Conservation (phyloP, 225 moss, liverwort and hornwort genomes). For the Anthoceros angustus region DNA sequence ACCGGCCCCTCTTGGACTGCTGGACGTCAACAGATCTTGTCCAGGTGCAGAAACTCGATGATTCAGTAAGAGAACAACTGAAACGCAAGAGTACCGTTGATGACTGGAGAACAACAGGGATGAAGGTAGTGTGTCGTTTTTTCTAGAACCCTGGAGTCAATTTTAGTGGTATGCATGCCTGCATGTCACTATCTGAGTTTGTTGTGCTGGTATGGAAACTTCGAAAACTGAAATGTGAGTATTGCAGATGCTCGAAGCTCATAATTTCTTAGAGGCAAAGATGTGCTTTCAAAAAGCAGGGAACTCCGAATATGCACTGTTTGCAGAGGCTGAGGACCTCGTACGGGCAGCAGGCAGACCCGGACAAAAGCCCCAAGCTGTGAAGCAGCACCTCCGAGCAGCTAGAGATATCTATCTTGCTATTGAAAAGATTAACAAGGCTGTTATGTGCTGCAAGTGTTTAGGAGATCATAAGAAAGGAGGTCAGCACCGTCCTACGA, state of each 20-base stretch:
- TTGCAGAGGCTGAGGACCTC: neutral
- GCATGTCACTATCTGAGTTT: no score
- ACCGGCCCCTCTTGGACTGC: slow-evolving; percentile 36
- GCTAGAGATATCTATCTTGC: neutral
- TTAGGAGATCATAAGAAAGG: neutral
- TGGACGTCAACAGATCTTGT: slow-evolving; percentile 30
- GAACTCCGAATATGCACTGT: neutral
- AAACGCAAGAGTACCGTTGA: slow-evolving; percentile 32
- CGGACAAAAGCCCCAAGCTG: neutral
- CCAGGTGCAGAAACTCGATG: slow-evolving; percentile 24
- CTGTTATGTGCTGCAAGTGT: neutral
- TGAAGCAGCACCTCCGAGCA: neutral
- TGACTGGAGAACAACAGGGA: slow-evolving; percentile 28
- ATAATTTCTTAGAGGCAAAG: neutral
- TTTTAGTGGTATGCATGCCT: no score
- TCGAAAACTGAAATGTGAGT: neutral
- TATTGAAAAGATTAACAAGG: neutral
- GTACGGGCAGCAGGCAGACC: neutral
- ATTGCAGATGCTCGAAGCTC: neutral
- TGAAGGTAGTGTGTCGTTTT: slow-evolving; percentile 17
- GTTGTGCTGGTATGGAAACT: no score
- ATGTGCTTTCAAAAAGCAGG: neutral
- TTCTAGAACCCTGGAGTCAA: no score
- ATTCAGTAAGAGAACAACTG: slow-evolving; percentile 22
- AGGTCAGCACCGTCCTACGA: neutral